A percentile compares a stretch with the other conserved stretches of the same genome.
Conservation (phyloP, 2,329 filamentous ascomycete species). For the Ophiostoma angusticollis region DNA sequence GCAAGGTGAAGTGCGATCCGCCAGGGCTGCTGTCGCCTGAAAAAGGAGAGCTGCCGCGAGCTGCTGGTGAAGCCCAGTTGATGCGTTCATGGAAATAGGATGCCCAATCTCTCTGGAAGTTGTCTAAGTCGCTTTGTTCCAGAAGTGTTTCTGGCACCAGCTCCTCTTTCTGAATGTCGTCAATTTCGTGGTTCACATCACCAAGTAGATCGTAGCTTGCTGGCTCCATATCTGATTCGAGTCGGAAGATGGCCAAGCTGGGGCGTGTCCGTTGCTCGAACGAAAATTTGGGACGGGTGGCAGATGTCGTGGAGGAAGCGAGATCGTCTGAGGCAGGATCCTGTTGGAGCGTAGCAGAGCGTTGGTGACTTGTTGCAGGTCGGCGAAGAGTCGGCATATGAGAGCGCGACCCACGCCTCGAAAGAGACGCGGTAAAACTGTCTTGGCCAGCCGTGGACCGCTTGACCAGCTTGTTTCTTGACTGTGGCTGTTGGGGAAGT, state of each 20-base stretch:
- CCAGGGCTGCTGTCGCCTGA: conserved; percentile 19
- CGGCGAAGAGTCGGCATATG: conserved; percentile 55
- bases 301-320: conserved; percentile 11
- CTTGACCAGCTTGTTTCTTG: conserved; percentile 69
- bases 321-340: conserved; percentile 16
- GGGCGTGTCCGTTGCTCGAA: conserved; percentile 23
- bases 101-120: conserved; percentile 29
- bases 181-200: background rate
- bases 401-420: conserved; percentile 40
- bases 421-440: conserved; percentile 25
- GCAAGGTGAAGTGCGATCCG: conserved; percentile 17
- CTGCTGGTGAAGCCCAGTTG: conserved; percentile 16
- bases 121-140: conserved; percentile 1
- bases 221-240: conserved; percentile 11
- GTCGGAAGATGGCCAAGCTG: conserved; percentile 12
- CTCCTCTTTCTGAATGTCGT: background rate
- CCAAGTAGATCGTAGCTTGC: conserved; percentile 5
- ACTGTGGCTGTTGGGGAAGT: conserved; percentile 29
- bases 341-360: conserved; percentile 57
- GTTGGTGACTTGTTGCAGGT: conserved; percentile 68
- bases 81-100: conserved; percentile 43
- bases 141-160: background rate
- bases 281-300: conserved; percentile 18
- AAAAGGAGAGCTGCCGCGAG: conserved; percentile 18
- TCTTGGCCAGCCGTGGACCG: conserved; percentile 46